Percentiles rank a stretch among this genome's conserved stretches.
These are phyloP conservation scores for Acanthamoeba royreba DNA, from an alignment of 208 protist genomes.

Conservation along the genomic window DNA sequence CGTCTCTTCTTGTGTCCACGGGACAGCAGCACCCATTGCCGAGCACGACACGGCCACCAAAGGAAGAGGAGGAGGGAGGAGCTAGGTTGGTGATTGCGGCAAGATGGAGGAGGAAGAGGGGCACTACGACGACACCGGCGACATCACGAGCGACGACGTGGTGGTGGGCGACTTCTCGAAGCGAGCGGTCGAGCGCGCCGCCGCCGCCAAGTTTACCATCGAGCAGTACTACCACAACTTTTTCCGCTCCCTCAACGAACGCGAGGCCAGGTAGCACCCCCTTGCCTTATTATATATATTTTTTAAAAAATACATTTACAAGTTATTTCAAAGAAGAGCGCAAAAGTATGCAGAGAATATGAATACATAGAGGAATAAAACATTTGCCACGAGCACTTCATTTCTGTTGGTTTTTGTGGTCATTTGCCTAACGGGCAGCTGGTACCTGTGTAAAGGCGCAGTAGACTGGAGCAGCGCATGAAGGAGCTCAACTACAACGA, in stretches of 20 bases:
- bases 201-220: background rate
- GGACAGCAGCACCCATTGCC: too few species aligned
- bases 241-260: too few species aligned
- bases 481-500: constrained; percentile 39
- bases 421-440: background rate
- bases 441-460: background rate
- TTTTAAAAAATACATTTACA: too few species aligned
- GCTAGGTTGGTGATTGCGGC: background rate
- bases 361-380: background rate
- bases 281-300: too few species aligned
- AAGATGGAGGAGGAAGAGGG: background rate
- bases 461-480: background rate
- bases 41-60: too few species aligned
- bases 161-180: background rate
- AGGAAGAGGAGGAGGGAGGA: background rate
- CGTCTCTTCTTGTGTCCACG: too few species aligned
- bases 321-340: too few species aligned
- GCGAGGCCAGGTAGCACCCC: too few species aligned
- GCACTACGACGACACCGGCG: background rate
- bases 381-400: background rate
- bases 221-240: background rate
- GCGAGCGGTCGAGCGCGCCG: background rate
- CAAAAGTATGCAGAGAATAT: too few species aligned
- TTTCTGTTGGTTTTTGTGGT: background rate
- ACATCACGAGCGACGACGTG: background rate